These are phyloP conservation scores for Penicillium psychrosexuale DNA, from an alignment of 2,329 filamentous ascomycete species.

Conservation along the genomic window DNA sequence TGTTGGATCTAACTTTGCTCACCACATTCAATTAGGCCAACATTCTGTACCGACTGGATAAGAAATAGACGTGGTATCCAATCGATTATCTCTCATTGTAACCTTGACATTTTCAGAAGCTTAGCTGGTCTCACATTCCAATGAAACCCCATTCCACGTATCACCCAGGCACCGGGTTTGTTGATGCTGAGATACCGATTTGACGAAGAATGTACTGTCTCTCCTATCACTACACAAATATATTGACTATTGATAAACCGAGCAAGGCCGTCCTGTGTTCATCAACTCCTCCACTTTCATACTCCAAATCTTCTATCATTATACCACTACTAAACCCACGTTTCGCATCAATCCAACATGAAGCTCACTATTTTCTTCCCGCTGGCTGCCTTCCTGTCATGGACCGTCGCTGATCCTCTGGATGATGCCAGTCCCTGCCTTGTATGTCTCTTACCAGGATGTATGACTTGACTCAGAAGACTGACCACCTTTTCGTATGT, in stretches of 20 bases:
- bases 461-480: neutral
- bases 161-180: constrained; percentile 2
- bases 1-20: too few relatives aligned
- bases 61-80: neutral
- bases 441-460: constrained; percentile 1
- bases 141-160: constrained; percentile 1
- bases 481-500: constrained; percentile 1
- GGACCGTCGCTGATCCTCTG: constrained; percentile 6
- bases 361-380: constrained; percentile 20
- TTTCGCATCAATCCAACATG: constrained; percentile 10
- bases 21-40: neutral
- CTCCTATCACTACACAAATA: neutral
- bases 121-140: constrained; percentile 6
- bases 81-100: neutral
- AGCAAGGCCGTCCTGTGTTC: neutral
- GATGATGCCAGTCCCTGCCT: constrained; percentile 12
- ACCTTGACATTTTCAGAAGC: neutral
- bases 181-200: neutral
- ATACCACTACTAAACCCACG: neutral
- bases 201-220: neutral
- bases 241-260: constrained; percentile 3
- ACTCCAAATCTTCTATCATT: neutral
- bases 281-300: neutral
- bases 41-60: neutral
- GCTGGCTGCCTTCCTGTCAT: constrained; percentile 17